phyloP scores from a whole-genome alignment of 495 filamentous ascomycete genomes.

The Penicillium desertorum region DNA sequence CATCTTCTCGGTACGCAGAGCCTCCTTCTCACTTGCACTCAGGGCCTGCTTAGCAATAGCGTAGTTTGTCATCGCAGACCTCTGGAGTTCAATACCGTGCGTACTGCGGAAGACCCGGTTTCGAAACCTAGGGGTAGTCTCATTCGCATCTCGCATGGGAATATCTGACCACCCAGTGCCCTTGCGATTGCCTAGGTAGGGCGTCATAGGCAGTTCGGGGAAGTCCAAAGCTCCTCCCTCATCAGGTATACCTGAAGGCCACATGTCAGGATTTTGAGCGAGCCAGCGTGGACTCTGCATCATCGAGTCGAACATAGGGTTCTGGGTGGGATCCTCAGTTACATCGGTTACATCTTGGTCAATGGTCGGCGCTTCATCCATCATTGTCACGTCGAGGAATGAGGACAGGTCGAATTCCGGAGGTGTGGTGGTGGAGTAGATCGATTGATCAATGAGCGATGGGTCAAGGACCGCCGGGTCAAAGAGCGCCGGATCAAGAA shows the following conservation, averaged over 20 bases:
- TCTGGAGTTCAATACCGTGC: not conserved
- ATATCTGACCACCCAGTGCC: not conserved
- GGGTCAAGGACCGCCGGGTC: conserved; percentile 6
- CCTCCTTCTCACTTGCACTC: not conserved
- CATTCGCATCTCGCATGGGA: conserved; percentile 5
- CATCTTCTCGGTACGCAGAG: not conserved
- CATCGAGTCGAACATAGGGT: conserved; percentile 2
- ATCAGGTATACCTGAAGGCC: conserved; percentile 2
- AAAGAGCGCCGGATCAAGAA: not conserved
- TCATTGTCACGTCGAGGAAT: not conserved
- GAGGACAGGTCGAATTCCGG: not conserved
- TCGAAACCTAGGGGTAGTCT: not conserved
- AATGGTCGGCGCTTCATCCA: not conserved
- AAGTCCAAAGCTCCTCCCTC: conserved; percentile 12
- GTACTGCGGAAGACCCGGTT: not conserved
- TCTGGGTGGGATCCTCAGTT: not conserved
- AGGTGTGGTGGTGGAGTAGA: not conserved
- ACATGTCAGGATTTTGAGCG: not conserved
- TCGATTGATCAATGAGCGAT: not conserved
- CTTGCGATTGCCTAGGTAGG: not conserved
- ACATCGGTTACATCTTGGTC: not conserved
- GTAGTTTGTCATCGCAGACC: not conserved
- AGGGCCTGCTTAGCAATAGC: conserved; percentile 1
- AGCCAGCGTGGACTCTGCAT: conserved; percentile 4
- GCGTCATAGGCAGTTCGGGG: conserved; percentile 1